phyloP scores from a whole-genome alignment of 192 early-diverging fungal genomes.

The Backusella luteola region DNA sequence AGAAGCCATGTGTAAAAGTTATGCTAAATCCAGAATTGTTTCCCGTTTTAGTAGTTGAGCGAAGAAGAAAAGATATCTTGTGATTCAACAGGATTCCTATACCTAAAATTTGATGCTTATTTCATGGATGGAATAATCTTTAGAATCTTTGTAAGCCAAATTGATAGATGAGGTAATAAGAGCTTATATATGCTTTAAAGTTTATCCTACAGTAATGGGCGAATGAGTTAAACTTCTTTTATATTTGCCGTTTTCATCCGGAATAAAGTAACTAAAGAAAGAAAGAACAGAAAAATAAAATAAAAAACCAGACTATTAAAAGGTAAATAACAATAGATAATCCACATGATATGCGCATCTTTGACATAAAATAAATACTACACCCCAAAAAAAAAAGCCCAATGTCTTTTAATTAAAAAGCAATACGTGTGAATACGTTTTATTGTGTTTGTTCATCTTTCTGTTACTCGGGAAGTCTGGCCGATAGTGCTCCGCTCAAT shows the following conservation, averaged over 20 bases:
- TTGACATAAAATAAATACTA: slow-evolving; percentile 1
- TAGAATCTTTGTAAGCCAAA: background rate
- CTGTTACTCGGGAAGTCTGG: background rate
- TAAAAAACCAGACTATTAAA: background rate
- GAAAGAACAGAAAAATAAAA: background rate
- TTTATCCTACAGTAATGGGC: background rate
- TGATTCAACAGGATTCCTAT: background rate
- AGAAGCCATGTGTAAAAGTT: background rate
- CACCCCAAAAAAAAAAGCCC: background rate
- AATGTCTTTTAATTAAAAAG: background rate
- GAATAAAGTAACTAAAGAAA: background rate
- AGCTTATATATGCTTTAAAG: background rate
- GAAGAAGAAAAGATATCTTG: background rate
- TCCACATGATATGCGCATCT: background rate
- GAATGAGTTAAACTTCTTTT: slow-evolving; percentile 1
- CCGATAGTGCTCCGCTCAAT: background rate
- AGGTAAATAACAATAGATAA: background rate
- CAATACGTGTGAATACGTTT: background rate
- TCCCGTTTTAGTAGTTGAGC: background rate
- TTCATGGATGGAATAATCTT: background rate
- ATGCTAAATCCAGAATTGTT: background rate
- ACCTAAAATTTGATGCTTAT: background rate
- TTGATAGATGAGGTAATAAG: background rate
- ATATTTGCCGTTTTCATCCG: background rate
- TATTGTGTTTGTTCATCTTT: background rate